A percentile compares a stretch with the other conserved stretches of the same genome.
Conservation (phyloP, 163 green algal species). For the Scenedesmus sp. region DNA sequence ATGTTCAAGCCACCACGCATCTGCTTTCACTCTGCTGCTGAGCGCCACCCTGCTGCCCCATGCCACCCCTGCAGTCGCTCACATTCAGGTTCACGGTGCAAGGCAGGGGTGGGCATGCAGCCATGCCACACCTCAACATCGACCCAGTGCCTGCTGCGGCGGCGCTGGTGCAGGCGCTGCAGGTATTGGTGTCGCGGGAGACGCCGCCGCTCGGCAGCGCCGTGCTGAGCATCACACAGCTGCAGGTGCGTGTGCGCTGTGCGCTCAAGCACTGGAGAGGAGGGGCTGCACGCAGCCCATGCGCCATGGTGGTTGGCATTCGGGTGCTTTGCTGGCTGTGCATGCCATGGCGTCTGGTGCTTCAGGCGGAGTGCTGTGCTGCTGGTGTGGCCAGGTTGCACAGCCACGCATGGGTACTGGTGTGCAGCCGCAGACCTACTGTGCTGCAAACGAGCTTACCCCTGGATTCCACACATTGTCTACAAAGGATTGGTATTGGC, state of each 20-base stretch:
- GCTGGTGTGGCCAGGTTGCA: too few species aligned
- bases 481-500: too few species aligned
- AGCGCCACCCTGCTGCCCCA: not conserved
- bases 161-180: conserved; percentile 79
- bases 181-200: conserved; percentile 88
- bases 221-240: conserved; percentile 86
- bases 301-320: too few species aligned
- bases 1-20: conserved; percentile 53
- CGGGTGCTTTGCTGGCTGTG: too few species aligned
- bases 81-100: conserved; percentile 74
- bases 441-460: too few species aligned
- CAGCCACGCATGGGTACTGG: too few species aligned
- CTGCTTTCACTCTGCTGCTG: not conserved
- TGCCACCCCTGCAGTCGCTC: conserved; percentile 18
- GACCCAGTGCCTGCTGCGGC: conserved; percentile 92
- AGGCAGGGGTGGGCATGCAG: conserved; percentile 88
- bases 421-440: too few species aligned
- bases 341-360: too few species aligned
- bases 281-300: too few species aligned
- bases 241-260: conserved; percentile 63
- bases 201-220: conserved; percentile 83
- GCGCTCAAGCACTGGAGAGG: too few species aligned
- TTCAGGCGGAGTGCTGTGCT: not conserved
- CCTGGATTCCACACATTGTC: too few species aligned
- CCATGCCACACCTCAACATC: conserved; percentile 89